Conservation (phyloP, 75 land plant species). For the Cryptomeria japonica region DNA sequence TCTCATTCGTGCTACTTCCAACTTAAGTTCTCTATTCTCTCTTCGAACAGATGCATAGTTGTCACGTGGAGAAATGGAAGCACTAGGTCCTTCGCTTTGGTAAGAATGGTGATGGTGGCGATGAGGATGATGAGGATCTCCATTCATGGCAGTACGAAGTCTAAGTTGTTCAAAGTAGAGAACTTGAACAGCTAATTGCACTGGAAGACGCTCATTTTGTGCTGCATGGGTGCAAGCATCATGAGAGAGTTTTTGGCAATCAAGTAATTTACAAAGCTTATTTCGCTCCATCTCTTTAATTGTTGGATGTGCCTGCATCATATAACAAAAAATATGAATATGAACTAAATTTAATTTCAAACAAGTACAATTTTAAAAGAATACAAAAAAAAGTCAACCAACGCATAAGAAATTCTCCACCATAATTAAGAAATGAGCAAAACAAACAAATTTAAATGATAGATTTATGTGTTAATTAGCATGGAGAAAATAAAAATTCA, state of each 20-base stretch:
- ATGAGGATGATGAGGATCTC: constrained; percentile 34
- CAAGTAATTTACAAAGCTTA: constrained; percentile 84
- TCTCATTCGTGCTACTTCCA: constrained; percentile 95
- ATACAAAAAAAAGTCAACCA: no score
- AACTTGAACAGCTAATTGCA: constrained; percentile 91
- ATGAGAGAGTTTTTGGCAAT: constrained; percentile 87
- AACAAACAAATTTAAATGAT: no score
- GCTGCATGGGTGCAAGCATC: constrained; percentile 98
- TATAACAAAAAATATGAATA: neutral
- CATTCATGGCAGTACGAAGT: constrained; percentile 81
- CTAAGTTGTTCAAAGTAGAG: constrained; percentile 95
- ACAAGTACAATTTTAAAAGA: no score
- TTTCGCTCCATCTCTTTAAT: constrained; percentile 79
- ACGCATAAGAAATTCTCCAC: no score
- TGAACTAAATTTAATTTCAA: no score
- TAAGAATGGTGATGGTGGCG: constrained; percentile 15
- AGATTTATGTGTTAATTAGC: no score
- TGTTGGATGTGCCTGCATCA: constrained; percentile 80
- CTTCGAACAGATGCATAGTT: constrained; percentile 89
- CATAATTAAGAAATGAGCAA: no score
- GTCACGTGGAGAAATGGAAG: constrained; percentile 86
- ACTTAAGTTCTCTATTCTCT: constrained; percentile 93
- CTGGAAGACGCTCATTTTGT: constrained; percentile 91
- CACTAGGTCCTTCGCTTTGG: constrained; percentile 67
- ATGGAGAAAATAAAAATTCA: no score